Conservation (phyloP, 805 yeast genomes). For the Candida verbasci region DNA sequence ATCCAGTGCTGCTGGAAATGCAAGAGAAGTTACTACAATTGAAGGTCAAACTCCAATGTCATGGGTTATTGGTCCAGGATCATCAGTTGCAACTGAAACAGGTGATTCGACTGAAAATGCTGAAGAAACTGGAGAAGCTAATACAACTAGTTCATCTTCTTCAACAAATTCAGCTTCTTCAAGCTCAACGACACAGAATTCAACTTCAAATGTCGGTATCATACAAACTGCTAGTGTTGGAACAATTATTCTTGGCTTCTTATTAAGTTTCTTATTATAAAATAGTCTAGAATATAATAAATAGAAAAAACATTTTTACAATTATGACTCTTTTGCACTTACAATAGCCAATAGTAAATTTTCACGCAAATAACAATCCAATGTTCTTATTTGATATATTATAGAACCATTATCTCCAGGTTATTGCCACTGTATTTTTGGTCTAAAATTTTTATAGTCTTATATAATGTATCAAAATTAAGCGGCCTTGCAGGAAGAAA, state of each 20-base stretch:
- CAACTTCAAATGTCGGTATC: constrained; percentile 5
- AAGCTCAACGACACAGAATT: neutral
- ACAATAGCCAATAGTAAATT: too few relatives aligned
- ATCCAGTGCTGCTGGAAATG: constrained; percentile 25
- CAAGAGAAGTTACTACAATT: constrained; percentile 11
- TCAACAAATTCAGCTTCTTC: neutral
- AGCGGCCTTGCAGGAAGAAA: too few relatives aligned
- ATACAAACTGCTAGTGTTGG: constrained; percentile 5
- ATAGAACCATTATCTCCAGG: constrained; percentile 1
- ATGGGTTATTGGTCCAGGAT: constrained; percentile 9
- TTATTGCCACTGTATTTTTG: neutral
- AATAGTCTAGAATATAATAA: neutral
- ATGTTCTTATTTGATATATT: too few relatives aligned
- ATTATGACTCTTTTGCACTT: too few relatives aligned
- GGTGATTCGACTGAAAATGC: constrained; percentile 1
- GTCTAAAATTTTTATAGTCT: too few relatives aligned
- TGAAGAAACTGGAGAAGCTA: constrained; percentile 2
- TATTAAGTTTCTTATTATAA: constrained; percentile 4
- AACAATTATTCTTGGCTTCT: constrained; percentile 4
- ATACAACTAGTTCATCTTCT: constrained; percentile 5
- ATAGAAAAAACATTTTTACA: neutral
- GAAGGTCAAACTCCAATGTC: constrained; percentile 9
- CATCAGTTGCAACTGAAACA: constrained; percentile 5
- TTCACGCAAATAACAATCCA: too few relatives aligned
- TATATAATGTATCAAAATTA: too few relatives aligned